Base-by-base conservation (phyloP, 345 rosid genomes). In the Syzygium aromaticum region DNA sequence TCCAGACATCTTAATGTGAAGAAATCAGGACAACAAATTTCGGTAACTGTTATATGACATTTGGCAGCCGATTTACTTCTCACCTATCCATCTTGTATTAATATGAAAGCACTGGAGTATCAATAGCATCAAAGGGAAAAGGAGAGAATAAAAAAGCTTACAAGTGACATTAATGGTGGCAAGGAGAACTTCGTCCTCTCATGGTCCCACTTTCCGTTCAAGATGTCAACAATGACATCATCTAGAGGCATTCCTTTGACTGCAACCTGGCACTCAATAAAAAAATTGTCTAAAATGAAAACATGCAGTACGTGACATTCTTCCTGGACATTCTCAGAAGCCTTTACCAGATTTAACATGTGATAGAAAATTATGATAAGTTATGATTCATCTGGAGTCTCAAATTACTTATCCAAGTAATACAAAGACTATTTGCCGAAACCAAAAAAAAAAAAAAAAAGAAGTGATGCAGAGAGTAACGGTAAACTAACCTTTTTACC, bases 121-220 rank as follows among this genome's bases (percentile, higher is more conserved):
- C 49, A 25, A 17, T 53, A 28, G 84, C 67, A 78, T 15, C 52
- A 54, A 53, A 43, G 16, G 54, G 16, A 52, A 9, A 43, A 54
- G 33, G 30, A 46, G 30, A 46, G 27, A 27, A 8, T 1, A 54
- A 33, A 54, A 30, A 80, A 3, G 67, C 95, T 88, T 91, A 94
- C 96, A 90, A 95, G 96, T 89, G 89, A 94, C 99, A 98, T 94
- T 88, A 95, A 88, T 87, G 99, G 99, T 13, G 99, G 99, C 94
- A 98, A 92, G 85, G 94, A 95, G 91, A 98, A 95, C 88, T 89
- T 91, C 17, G 98, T 91, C 90, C 97, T 95, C 93, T 93, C 95
- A 90, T 98, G 98, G 92, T 98, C 96, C 99, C 99, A 96, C 11
- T 92, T 92, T 85, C 91, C 96, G 19, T 93, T 93, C 85, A 98